phyloP scores from a whole-genome alignment of 768 basidiomycete species.

The Trametes cinnabarina region DNA sequence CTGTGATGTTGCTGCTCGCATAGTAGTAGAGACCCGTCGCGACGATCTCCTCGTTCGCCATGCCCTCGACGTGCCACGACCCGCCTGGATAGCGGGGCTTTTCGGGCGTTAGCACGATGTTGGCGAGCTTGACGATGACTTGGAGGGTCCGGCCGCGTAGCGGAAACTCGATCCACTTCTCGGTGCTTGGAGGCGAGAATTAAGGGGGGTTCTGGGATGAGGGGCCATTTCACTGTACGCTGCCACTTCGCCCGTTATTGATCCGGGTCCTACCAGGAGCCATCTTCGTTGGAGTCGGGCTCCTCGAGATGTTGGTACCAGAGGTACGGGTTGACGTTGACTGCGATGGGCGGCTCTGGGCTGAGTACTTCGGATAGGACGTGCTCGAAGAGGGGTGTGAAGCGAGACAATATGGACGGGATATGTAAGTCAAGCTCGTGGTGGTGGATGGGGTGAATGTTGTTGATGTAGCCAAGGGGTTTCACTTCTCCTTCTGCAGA shows the following conservation, averaged over 20 bases:
- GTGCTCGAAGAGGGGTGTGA: conserved; percentile 28
- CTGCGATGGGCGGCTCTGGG: not conserved
- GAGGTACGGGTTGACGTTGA: not conserved
- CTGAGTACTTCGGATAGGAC: conserved; percentile 19
- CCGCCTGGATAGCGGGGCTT: conserved; percentile 26
- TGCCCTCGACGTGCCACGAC: conserved; percentile 36
- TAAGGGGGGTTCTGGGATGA: not conserved
- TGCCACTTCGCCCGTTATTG: not conserved
- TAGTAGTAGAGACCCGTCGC: conserved; percentile 23
- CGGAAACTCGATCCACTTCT: not conserved
- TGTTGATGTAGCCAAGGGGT: conserved; percentile 29
- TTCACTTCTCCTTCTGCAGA: conserved; percentile 20
- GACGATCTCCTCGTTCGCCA: conserved; percentile 22
- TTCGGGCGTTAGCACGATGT: conserved; percentile 23
- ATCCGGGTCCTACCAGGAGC: not conserved
- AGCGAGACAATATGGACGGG: conserved; percentile 14
- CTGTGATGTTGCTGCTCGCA: conserved; percentile 32
- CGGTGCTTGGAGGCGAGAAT: not conserved
- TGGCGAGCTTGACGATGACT: conserved; percentile 43
- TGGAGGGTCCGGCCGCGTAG: conserved; percentile 25
- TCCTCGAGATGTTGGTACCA: not conserved
- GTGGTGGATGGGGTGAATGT: conserved; percentile 25
- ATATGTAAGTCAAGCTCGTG: conserved; percentile 20
- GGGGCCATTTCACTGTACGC: not conserved
- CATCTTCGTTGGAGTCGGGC: not conserved